Evolutionary conservation across 2,329 filamentous ascomycete species (phyloP), one percentile per base, ranked within the genome.

Genomic region (Aschersonia sp.): DNA sequence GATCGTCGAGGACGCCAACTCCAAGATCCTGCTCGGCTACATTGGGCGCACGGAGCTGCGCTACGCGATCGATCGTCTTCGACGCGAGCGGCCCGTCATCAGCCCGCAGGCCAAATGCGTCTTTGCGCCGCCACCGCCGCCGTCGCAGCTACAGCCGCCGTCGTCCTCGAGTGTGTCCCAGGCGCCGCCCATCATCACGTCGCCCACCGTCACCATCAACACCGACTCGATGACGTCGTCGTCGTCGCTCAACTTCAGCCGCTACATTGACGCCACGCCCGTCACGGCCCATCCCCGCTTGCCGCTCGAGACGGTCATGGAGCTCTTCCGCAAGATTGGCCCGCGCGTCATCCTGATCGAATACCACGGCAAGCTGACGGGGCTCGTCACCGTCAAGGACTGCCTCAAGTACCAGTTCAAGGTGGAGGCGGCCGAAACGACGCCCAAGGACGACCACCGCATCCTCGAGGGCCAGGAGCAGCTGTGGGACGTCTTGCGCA

Each of bases 371-470:
- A 78, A 79, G 45, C 73, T 98, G 2, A 78, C 77, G 0, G 92
- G 92, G 0, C 73, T 98, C 0, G 86, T 98, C 1, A 98, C 92
- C 0, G 85, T 95, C 52, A 98, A 98, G 63, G 92, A 98, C 62
- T 97, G 92, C 55, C 69, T 98, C 48, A 94, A 92, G 62, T 97
- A 94, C 59, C 90, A 98, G 64, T 95, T 97, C 76, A 94, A 92
- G 69, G 87, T 85, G 1, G 92, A 98, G 63, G 86, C 86, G 7
- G 79, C 84, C 41, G 88, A 92, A 64, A 81, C 22, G 22, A 22
- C 86, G 56, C 78, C 77, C 4, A 74, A 76, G 49, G 73, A 79
- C 32, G 77, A 82, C 49, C 67, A 73, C 43, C 64, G 69, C 30
- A 63, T 77, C 47, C 63, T 70, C 35, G 74, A 78, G 50, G 67